These are phyloP conservation scores for Dactylonectria macrodidyma DNA, from an alignment of 2,329 filamentous ascomycete genomes.

Conservation along the genomic window DNA sequence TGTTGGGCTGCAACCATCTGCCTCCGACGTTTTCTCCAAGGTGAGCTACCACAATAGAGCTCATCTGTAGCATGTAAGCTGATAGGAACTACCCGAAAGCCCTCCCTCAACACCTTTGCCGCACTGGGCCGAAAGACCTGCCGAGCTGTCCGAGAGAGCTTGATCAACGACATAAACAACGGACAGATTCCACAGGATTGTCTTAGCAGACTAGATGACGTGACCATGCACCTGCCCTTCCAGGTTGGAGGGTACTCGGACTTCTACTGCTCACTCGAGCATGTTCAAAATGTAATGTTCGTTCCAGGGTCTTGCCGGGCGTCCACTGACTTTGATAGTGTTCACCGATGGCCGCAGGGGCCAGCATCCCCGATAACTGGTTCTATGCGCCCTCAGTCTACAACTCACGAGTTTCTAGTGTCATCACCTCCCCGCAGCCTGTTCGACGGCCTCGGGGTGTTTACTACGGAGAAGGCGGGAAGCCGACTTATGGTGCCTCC, in stretches of 20 bases:
- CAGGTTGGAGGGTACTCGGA: neutral
- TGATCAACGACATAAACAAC: neutral
- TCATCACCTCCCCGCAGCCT: neutral
- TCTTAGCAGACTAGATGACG: neutral
- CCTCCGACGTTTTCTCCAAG: too few relatives aligned
- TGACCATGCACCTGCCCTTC: slow-evolving; percentile 7
- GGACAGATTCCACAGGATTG: neutral
- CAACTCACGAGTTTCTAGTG: neutral
- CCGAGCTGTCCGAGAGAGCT: neutral
- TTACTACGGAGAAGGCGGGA: neutral
- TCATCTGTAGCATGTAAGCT: too few relatives aligned
- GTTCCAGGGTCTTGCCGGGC: neutral
- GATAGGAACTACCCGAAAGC: too few relatives aligned
- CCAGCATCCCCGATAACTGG: slow-evolving; percentile 2
- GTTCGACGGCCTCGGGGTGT: neutral
- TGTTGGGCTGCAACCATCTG: neutral
- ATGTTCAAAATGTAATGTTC: slow-evolving; percentile 3
- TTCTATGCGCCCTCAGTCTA: slow-evolving; percentile 10
- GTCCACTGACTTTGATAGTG: neutral
- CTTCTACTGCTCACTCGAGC: slow-evolving; percentile 1
- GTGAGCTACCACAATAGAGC: too few relatives aligned
- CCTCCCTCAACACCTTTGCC: too few relatives aligned
- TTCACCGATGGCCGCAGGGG: too few relatives aligned
- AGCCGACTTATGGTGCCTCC: neutral
- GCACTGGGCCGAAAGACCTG: too few relatives aligned